phyloP scores from a whole-genome alignment of 805 yeast genomes.

The Yarrowia divulgata region DNA sequence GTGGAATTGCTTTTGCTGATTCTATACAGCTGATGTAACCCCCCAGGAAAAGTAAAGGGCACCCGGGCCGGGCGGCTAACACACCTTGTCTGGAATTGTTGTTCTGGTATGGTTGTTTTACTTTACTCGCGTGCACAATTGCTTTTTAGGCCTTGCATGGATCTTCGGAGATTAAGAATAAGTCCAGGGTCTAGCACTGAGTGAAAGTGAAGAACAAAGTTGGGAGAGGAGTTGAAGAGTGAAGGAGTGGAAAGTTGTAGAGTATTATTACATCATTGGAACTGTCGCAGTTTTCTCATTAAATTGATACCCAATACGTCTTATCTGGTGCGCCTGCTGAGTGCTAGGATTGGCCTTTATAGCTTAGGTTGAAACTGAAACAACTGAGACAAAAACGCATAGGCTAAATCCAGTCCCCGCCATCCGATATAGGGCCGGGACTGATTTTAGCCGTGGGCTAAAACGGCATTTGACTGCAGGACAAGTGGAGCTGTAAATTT shows the following conservation, averaged over 20 bases:
- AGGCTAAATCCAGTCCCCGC: slow-evolving; percentile 6
- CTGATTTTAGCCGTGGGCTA: background rate
- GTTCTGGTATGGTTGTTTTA: background rate
- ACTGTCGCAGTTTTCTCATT: too few relatives aligned
- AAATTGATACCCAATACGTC: too few relatives aligned
- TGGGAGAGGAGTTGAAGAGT: background rate
- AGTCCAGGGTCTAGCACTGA: slow-evolving; percentile 6
- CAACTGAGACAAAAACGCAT: too few relatives aligned
- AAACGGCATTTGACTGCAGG: background rate
- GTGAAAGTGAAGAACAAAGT: background rate
- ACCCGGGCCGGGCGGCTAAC: slow-evolving; percentile 20
- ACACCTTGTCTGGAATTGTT: background rate
- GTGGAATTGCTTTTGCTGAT: slow-evolving; percentile 13
- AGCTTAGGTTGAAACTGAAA: too few relatives aligned
- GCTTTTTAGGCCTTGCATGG: slow-evolving; percentile 15
- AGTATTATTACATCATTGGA: too few relatives aligned
- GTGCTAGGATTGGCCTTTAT: too few relatives aligned
- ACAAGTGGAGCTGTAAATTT: too few relatives aligned
- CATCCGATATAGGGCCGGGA: slow-evolving; percentile 8
- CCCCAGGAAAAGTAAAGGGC: background rate
- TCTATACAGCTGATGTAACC: background rate
- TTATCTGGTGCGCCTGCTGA: too few relatives aligned
- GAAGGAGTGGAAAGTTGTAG: background rate
- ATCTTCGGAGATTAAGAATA: slow-evolving; percentile 19
- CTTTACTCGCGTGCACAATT: slow-evolving; percentile 17